phyloP scores from a whole-genome alignment of 208 protist species.

The Eutreptiella sp. region DNA sequence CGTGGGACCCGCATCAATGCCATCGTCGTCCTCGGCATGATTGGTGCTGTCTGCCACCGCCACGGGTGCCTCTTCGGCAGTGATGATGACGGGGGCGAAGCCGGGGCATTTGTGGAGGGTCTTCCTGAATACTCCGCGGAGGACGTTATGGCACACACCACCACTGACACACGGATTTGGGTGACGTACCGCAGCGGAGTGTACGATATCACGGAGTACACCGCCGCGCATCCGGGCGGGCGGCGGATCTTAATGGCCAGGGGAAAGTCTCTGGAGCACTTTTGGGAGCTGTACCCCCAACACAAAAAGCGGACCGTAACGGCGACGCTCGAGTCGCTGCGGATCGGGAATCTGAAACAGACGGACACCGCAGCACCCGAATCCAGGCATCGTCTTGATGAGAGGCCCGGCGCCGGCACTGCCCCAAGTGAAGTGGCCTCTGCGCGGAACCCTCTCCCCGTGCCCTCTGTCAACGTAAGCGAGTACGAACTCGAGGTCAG shows the following conservation, averaged over 20 bases:
- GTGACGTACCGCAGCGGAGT: constrained; percentile 58
- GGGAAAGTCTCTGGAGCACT: constrained; percentile 54
- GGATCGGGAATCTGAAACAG: constrained; percentile 3
- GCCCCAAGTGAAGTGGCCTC: constrained; percentile 37
- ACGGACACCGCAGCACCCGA: constrained; percentile 28
- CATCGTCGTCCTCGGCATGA: too few species aligned
- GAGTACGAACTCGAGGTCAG: constrained; percentile 39
- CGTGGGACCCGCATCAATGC: too few species aligned
- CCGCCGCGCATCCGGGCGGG: constrained; percentile 62
- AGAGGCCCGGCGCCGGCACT: constrained; percentile 59
- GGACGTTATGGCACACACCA: too few species aligned
- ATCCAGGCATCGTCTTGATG: constrained; percentile 37
- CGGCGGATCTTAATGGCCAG: constrained; percentile 52
- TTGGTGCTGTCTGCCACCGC: too few species aligned
- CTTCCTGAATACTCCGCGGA: too few species aligned
- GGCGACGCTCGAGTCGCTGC: constrained; percentile 39
- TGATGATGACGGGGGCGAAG: too few species aligned
- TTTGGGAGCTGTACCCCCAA: constrained; percentile 59
- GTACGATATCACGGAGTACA: constrained; percentile 69
- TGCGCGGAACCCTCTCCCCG: constrained; percentile 64
- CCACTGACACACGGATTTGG: too few species aligned
- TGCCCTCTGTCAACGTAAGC: constrained; percentile 45
- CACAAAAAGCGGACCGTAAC: constrained; percentile 42
- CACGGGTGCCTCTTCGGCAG: too few species aligned
- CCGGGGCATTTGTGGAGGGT: too few species aligned